phyloP scores from a whole-genome alignment of 2,329 filamentous ascomycete genomes.

The Epichloe festucae region DNA sequence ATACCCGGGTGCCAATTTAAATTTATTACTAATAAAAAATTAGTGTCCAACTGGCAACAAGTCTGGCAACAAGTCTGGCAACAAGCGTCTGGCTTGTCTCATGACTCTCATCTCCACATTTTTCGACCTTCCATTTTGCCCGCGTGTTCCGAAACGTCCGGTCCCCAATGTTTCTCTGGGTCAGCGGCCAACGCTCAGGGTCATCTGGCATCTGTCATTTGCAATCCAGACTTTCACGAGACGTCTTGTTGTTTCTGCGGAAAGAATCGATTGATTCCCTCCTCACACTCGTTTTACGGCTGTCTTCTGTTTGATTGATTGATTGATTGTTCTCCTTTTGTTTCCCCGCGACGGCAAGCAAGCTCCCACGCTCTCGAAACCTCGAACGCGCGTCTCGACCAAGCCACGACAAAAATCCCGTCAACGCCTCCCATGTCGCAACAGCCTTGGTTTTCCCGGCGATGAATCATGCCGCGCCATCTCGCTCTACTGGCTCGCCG shows the following conservation, averaged over 20 bases:
- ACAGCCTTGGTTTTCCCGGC: slow-evolving; percentile 9
- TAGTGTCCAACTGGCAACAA: no score
- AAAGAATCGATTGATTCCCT: background rate
- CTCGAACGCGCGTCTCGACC: background rate
- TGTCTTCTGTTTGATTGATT: no score
- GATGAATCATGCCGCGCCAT: slow-evolving; percentile 22
- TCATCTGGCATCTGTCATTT: background rate
- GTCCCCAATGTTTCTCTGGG: background rate
- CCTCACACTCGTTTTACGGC: background rate
- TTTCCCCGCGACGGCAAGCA: no score
- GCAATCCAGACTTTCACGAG: background rate
- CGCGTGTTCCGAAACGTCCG: background rate
- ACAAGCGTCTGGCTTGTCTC: background rate
- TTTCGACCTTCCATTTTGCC: background rate
- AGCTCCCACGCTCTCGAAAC: no score
- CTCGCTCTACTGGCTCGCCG: slow-evolving; percentile 17
- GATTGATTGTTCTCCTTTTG: background rate
- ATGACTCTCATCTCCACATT: background rate
- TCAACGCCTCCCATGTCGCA: slow-evolving; percentile 9
- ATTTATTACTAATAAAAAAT: no score
- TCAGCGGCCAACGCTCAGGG: background rate
- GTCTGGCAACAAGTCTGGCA: background rate
- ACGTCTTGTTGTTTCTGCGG: background rate
- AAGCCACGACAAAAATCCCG: background rate
- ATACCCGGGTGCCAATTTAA: no score